phyloP scores from a whole-genome alignment of 164 flowering plant genomes.

The Umbellularia californica region DNA sequence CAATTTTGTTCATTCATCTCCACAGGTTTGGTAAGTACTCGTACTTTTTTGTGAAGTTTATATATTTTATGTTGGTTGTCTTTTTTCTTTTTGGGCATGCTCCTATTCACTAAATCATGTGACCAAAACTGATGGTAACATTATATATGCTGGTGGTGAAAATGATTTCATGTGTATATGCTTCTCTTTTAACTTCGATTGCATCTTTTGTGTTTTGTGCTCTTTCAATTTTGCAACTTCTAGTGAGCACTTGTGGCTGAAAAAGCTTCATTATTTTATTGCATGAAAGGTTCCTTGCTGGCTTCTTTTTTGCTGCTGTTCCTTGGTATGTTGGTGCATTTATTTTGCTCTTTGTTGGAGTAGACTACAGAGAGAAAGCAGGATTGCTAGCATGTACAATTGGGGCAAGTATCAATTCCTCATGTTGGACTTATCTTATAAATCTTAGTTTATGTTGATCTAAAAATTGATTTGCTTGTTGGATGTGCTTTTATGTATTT shows the following conservation, averaged over 20 bases:
- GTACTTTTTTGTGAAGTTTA: not conserved
- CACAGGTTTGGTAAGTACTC: not conserved
- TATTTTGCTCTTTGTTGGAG: conserved; percentile 44
- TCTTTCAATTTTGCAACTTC: not conserved
- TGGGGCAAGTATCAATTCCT: conserved; percentile 7
- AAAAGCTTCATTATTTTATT: not conserved
- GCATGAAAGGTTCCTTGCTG: conserved; percentile 55
- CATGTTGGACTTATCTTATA: not conserved
- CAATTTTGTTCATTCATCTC: not conserved
- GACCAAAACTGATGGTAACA: not conserved
- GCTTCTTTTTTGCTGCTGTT: conserved; percentile 70
- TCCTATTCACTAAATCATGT: not conserved
- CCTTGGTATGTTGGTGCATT: conserved; percentile 88
- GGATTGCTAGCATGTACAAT: conserved; percentile 67
- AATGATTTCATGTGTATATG: not conserved
- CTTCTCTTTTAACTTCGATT: not conserved
- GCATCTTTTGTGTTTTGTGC: not conserved
- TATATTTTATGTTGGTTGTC: not conserved
- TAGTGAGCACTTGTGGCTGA: not conserved
- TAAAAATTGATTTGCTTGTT: not conserved
- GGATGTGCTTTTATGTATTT: not conserved
- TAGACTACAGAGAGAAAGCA: conserved; percentile 81
- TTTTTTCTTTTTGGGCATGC: not conserved
- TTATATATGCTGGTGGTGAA: not conserved
- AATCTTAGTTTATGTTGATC: not conserved